These are phyloP conservation scores for Infundibulicybe gibba DNA, from an alignment of 768 basidiomycete species.

Conservation along the genomic window DNA sequence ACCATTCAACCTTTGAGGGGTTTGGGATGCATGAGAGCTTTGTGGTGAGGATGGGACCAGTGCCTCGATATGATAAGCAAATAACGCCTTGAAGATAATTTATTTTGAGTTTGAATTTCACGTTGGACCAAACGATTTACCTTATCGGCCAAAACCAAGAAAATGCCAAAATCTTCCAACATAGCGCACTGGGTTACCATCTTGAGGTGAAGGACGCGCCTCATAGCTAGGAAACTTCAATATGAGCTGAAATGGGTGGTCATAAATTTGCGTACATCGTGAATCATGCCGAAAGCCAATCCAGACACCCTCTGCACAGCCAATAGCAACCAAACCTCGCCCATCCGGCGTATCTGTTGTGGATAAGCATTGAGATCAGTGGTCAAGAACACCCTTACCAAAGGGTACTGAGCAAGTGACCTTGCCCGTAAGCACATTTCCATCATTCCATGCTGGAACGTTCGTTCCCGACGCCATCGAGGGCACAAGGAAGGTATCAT, in stretches of 20 bases:
- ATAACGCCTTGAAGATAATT: slow-evolving; percentile 56
- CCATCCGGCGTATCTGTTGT: slow-evolving; percentile 72
- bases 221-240: slow-evolving; percentile 63
- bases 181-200: slow-evolving; percentile 94
- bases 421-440: slow-evolving; percentile 69
- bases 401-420: slow-evolving; percentile 96
- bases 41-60: slow-evolving; percentile 85
- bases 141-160: slow-evolving; percentile 93
- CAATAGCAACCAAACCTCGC: slow-evolving; percentile 80
- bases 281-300: slow-evolving; percentile 90
- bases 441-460: slow-evolving; percentile 62
- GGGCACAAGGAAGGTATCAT: slow-evolving; percentile 82
- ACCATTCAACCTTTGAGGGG: slow-evolving; percentile 86
- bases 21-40: slow-evolving; percentile 63
- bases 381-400: slow-evolving; percentile 43
- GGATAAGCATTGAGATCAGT: not conserved
- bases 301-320: slow-evolving; percentile 93
- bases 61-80: slow-evolving; percentile 95
- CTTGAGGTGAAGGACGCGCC: slow-evolving; percentile 89
- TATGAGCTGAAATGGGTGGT: not conserved
- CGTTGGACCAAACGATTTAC: slow-evolving; percentile 52
- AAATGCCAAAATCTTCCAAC: slow-evolving; percentile 94
- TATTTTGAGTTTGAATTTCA: not conserved
- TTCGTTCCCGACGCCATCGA: slow-evolving; percentile 44
- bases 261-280: slow-evolving; percentile 48